Base-by-base conservation (phyloP, 768 basidiomycete genomes). In the Tricholoma matsutake region DNA sequence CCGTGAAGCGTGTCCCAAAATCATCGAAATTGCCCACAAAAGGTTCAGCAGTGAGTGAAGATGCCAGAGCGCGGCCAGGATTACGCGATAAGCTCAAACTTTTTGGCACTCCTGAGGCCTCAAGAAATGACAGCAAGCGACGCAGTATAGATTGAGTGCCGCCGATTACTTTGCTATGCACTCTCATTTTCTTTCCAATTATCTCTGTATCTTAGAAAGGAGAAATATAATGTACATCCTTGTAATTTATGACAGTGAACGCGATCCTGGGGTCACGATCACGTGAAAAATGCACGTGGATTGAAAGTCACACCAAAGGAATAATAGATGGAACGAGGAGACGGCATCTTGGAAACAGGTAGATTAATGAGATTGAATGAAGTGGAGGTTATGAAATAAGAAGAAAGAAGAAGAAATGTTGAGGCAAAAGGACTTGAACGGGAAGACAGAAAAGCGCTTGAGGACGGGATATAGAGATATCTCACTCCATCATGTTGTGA, bases 81-180 rank as follows among this genome's bases (percentile, higher is more conserved):
- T 60, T 79, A 20, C 71, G 77, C 25, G 72, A 76, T 53, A 71
- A 67, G 59, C 62, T 79, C 20, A 69, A 75, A 51, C 71, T 71
- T 3, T 65, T 71, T 8, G 73, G 78, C 14, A 77, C 75, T 18
- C 75, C 78, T 3, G 74, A 80, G 62, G 75, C 74, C 8, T 65
- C 74, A 11, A 69, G 77, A 55, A 74, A 72, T 55, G 74, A 77
- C 29, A 71, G 72, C 61, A 76, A 74, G 54, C 73, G 75, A 29
- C 65, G 73, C 41, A 78, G 73, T 57, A 69, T 79, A 29, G 73
- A 77, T 57, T 76, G 54, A 70, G 43, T 52, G 25, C 6, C 31
- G 10, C 5, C 6, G 6, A 51, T 20, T 57, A 28, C 51, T 49
- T 53, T 32, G 22, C 60, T 41, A 54, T 60, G 47, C 29, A 32